Evolutionary conservation across 2,329 filamentous ascomycete species (phyloP).

Genomic region (Arthrinium phaeospermum): DNA sequence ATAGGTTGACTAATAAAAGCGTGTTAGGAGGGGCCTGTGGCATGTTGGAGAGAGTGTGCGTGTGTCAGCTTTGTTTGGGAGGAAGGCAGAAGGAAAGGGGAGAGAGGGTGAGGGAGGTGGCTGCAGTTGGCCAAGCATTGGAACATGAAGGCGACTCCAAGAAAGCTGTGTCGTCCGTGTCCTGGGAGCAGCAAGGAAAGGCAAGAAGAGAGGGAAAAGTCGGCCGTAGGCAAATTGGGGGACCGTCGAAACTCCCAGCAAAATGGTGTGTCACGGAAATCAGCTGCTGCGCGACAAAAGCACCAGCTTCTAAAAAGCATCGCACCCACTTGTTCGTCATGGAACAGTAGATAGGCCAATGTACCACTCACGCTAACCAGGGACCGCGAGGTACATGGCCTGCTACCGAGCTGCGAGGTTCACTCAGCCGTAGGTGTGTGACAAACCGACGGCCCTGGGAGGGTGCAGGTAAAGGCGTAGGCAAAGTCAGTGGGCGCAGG

Average conservation of each 20-base stretch:
- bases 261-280: conserved; percentile 35
- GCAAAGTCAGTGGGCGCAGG: conserved; percentile 23
- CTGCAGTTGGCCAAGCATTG: conserved; percentile 23
- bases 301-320: conserved; percentile 20
- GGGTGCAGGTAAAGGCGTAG: conserved; percentile 27
- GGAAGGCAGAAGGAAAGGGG: conserved; percentile 4
- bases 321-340: conserved; percentile 21
- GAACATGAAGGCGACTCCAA: conserved; percentile 26
- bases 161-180: conserved; percentile 27
- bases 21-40: not conserved
- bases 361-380: conserved; percentile 38
- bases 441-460: conserved; percentile 24
- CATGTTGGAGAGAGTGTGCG: not conserved
- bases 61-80: conserved; percentile 22
- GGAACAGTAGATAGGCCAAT: conserved; percentile 23
- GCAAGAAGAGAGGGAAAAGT: conserved; percentile 31
- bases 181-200: conserved; percentile 19
- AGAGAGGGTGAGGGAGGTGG: not conserved
- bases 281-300: conserved; percentile 32
- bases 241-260: conserved; percentile 36
- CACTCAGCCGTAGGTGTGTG: conserved; percentile 24
- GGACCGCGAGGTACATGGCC: conserved; percentile 37
- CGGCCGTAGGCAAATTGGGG: conserved; percentile 14
- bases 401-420: conserved; percentile 9
- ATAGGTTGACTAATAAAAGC: conserved; percentile 20